These are phyloP conservation scores for Fusarium begoniae DNA, from an alignment of 2,329 filamentous ascomycete genomes.

Conservation along the genomic window DNA sequence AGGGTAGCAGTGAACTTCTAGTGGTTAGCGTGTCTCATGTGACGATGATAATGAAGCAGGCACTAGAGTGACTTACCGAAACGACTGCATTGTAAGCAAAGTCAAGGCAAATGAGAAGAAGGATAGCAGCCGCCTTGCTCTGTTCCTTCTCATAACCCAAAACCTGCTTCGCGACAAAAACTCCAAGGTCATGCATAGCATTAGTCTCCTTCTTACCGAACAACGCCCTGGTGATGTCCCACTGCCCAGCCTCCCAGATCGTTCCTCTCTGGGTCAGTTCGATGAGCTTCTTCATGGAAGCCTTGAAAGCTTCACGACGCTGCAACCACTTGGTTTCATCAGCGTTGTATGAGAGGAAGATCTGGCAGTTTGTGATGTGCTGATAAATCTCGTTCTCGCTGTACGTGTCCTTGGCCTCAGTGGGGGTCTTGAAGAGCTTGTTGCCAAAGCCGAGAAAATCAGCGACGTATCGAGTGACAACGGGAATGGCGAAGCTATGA, in stretches of 20 bases:
- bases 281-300: conserved; percentile 25
- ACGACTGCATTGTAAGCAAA: conserved; percentile 9
- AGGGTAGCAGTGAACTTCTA: not conserved
- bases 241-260: conserved; percentile 18
- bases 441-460: conserved; percentile 36
- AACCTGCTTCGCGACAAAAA: not conserved
- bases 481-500: conserved; percentile 29
- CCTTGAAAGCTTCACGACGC: conserved; percentile 30
- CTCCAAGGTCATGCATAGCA: not conserved
- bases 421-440: not conserved
- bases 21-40: not conserved
- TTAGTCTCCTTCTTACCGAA: not conserved
- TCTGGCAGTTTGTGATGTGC: conserved; percentile 41
- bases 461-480: conserved; percentile 34
- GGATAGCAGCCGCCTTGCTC: not conserved
- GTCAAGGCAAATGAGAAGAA: not conserved
- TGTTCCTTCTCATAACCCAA: not conserved
- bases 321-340: conserved; percentile 39
- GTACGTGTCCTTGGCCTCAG: not conserved
- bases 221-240: not conserved
- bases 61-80: not conserved
- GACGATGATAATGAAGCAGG: not conserved
- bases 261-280: conserved; percentile 19
- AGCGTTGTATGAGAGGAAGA: conserved; percentile 35
- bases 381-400: conserved; percentile 39